phyloP scores from a whole-genome alignment of 768 basidiomycete species.

The Leucocoprinus birnbaumii region DNA sequence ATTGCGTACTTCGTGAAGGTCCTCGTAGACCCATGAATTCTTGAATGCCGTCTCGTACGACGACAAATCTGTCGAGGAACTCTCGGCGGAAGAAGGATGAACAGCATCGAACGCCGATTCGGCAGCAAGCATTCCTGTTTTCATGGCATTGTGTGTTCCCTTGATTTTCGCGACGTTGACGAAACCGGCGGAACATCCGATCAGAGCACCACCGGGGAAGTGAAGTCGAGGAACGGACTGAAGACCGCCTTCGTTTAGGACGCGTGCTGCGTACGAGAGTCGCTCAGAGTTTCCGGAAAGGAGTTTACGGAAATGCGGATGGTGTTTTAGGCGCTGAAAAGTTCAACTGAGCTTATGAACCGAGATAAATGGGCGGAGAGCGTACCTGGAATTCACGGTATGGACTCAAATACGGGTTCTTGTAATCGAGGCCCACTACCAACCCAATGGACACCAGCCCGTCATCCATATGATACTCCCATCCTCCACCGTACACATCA shows the following conservation, averaged over 20 bases:
- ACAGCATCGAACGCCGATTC: constrained; percentile 79
- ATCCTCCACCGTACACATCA: constrained; percentile 89
- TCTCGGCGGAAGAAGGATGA: constrained; percentile 21
- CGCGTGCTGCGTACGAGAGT: constrained; percentile 87
- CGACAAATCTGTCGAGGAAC: constrained; percentile 56
- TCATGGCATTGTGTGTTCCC: constrained; percentile 98
- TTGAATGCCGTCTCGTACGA: constrained; percentile 68
- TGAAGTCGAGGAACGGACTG: constrained; percentile 82
- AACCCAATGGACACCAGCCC: constrained; percentile 88
- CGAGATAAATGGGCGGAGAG: not conserved
- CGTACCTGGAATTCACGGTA: constrained; percentile 90
- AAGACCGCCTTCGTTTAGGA: constrained; percentile 90
- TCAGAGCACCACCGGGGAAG: constrained; percentile 93
- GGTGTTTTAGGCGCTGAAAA: constrained; percentile 82
- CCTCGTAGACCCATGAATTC: constrained; percentile 80
- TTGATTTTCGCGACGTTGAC: constrained; percentile 98
- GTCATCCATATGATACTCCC: constrained; percentile 94
- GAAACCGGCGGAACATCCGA: constrained; percentile 95
- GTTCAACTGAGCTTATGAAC: not conserved
- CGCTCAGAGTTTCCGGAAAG: constrained; percentile 66
- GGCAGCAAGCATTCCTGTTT: constrained; percentile 96
- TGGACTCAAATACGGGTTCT: constrained; percentile 89
- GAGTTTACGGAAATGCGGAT: constrained; percentile 85
- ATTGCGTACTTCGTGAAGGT: constrained; percentile 90
- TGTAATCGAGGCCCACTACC: constrained; percentile 92